Evolutionary conservation across 345 rosid species (phyloP).

Genomic region (Gossypium ekmanianum): DNA sequence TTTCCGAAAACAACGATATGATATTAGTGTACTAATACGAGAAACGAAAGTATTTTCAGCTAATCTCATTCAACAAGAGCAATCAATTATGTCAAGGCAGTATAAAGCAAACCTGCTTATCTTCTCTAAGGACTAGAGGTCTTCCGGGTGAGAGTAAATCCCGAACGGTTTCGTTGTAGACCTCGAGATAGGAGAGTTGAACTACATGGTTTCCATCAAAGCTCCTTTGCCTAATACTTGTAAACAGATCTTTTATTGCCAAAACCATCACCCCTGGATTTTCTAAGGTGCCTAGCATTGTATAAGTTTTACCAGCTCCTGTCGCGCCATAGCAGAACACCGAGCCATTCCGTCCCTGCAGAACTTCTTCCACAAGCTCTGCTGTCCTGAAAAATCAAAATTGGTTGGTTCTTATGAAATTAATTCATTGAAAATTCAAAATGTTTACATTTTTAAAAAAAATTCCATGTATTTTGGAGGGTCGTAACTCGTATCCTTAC

Average conservation of each 20-base stretch:
- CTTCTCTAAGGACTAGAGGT: slow-evolving; percentile 91
- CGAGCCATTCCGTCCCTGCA: slow-evolving; percentile 91
- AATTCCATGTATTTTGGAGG: no score
- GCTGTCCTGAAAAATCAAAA: slow-evolving; percentile 62
- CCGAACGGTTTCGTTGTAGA: slow-evolving; percentile 84
- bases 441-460: no score
- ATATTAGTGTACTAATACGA: background rate
- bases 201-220: slow-evolving; percentile 82
- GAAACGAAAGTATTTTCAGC: background rate
- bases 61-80: background rate
- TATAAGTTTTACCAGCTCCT: slow-evolving; percentile 93
- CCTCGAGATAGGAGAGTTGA: slow-evolving; percentile 93
- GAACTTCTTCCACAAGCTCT: slow-evolving; percentile 79
- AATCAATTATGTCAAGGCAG: background rate
- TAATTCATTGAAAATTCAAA: background rate
- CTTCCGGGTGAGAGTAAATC: slow-evolving; percentile 97
- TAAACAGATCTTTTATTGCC: slow-evolving; percentile 88
- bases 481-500: no score
- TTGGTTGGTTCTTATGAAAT: background rate
- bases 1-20: no score
- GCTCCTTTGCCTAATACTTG: slow-evolving; percentile 81
- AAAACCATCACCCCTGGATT: slow-evolving; percentile 98
- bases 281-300: slow-evolving; percentile 87
- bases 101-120: slow-evolving; percentile 59
- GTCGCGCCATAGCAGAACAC: slow-evolving; percentile 99